phyloP scores from a whole-genome alignment of 1,284 basidiomycete genomes.

The Coniferiporia sulphurascens region DNA sequence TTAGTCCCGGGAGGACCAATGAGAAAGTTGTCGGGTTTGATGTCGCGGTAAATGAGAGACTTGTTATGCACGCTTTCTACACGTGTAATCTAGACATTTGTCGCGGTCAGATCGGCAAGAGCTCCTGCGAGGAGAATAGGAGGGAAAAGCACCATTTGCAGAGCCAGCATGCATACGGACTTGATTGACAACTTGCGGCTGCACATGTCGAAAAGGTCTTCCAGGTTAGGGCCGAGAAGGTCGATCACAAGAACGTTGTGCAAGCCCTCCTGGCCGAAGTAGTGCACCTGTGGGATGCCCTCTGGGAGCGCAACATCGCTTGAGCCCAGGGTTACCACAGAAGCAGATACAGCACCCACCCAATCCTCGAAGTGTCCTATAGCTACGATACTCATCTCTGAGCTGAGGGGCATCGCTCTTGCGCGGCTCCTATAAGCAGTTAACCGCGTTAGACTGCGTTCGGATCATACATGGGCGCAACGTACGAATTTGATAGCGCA shows the following conservation, averaged over 20 bases:
- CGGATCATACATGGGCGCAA: conserved; percentile 7
- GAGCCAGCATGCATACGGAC: conserved; percentile 98
- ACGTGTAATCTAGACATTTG: conserved; percentile 72
- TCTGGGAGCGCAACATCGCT: conserved; percentile 40
- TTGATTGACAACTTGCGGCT: conserved; percentile 96
- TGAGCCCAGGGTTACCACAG: background rate
- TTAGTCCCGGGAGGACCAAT: conserved; percentile 94
- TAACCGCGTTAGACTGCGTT: conserved; percentile 4
- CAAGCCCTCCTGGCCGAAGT: conserved; percentile 97
- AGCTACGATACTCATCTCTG: conserved; percentile 95
- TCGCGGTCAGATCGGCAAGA: conserved; percentile 1
- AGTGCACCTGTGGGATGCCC: conserved; percentile 95
- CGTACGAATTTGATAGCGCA: conserved; percentile 91
- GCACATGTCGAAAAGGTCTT: conserved; percentile 98
- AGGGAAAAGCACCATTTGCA: conserved; percentile 80
- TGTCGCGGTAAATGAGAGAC: conserved; percentile 98
- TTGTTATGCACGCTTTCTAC: conserved; percentile 98
- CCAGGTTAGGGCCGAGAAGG: conserved; percentile 91
- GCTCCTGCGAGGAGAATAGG: conserved; percentile 8
- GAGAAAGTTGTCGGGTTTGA: conserved; percentile 98
- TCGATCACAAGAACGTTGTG: conserved; percentile 98
- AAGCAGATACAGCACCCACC: conserved; percentile 48
- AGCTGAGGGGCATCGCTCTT: conserved; percentile 98
- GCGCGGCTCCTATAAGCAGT: conserved; percentile 76
- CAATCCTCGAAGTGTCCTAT: conserved; percentile 91